A percentile compares a stretch with the other conserved stretches of the same genome.
Evolutionary conservation across 176 grass and related monocot species (phyloP).

Genomic region (Oropetium thomaeum): DNA sequence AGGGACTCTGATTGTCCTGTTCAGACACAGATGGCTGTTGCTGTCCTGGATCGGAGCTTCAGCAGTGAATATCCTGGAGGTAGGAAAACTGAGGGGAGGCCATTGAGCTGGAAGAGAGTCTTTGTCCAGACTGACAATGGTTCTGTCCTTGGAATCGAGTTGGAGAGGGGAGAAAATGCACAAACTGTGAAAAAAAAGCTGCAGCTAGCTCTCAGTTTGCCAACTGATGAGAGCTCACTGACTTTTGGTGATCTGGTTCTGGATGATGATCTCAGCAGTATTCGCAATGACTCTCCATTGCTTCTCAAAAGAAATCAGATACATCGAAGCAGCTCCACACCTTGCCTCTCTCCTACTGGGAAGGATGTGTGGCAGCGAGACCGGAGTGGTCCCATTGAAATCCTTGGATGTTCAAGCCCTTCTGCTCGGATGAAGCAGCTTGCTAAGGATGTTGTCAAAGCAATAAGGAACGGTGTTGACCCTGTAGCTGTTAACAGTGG

Average conservation of each 20-base stretch:
- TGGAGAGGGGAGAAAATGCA: conserved; percentile 85
- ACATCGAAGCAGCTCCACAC: conserved; percentile 82
- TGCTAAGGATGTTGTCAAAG: conserved; percentile 74
- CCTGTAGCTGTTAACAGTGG: conserved; percentile 74
- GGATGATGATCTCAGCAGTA: conserved; percentile 82
- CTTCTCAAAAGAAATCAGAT: conserved; percentile 78
- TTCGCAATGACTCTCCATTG: conserved; percentile 79
- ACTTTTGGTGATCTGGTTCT: conserved; percentile 82
- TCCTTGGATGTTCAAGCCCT: conserved; percentile 72
- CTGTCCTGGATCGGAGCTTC: conserved; percentile 53
- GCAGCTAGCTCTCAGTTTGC: conserved; percentile 73
- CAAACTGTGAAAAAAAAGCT: conserved; percentile 91
- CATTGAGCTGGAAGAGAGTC: conserved; percentile 75
- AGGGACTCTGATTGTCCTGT: conserved; percentile 83
- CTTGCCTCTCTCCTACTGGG: conserved; percentile 80
- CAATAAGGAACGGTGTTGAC: conserved; percentile 66
- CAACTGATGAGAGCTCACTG: conserved; percentile 86
- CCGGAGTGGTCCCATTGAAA: conserved; percentile 68
- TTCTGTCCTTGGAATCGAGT: conserved; percentile 76
- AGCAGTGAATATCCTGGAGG: conserved; percentile 67
- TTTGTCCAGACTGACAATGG: conserved; percentile 95
- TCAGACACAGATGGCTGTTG: conserved; percentile 93
- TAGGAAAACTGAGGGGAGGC: conserved; percentile 54
- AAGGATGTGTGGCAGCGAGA: conserved; percentile 59
- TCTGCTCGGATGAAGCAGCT: conserved; percentile 72